Evolutionary conservation across 345 rosid genomes (phyloP).

Genomic region (Linum tenue): DNA sequence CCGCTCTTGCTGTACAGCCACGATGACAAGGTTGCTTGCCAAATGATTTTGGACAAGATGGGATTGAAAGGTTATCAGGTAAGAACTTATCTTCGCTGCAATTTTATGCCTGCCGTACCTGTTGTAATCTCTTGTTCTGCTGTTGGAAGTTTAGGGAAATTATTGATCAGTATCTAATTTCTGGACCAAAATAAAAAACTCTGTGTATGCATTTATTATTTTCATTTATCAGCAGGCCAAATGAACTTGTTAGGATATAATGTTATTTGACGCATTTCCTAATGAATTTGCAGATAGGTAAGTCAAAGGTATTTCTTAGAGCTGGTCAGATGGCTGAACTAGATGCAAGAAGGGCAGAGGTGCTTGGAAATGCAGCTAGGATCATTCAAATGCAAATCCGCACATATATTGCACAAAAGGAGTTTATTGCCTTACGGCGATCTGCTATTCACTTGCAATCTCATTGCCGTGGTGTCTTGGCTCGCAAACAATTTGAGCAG

Average conservation of each 20-base stretch:
- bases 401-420: constrained; percentile 79
- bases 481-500: constrained; percentile 75
- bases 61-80: constrained; percentile 97
- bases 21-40: constrained; percentile 91
- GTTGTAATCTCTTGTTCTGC: neutral
- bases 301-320: constrained; percentile 84
- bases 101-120: neutral
- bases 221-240: neutral
- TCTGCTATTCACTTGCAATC: constrained; percentile 82
- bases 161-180: neutral
- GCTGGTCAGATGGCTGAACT: constrained; percentile 99
- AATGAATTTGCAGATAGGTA: constrained; percentile 63
- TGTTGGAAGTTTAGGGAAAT: neutral
- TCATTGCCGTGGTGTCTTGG: constrained; percentile 74
- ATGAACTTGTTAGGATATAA: constrained; percentile 2
- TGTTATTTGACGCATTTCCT: constrained; percentile 13
- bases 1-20: constrained; percentile 36
- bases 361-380: constrained; percentile 95
- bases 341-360: constrained; percentile 97
- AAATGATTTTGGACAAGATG: constrained; percentile 82
- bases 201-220: neutral
- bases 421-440: constrained; percentile 62
- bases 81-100: constrained; percentile 9
- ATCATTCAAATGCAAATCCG: constrained; percentile 78
- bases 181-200: too few relatives aligned